Evolutionary conservation across 1,284 basidiomycete genomes (phyloP), one percentile per base, ranked within the genome.

Genomic region (Mycena sp.): DNA sequence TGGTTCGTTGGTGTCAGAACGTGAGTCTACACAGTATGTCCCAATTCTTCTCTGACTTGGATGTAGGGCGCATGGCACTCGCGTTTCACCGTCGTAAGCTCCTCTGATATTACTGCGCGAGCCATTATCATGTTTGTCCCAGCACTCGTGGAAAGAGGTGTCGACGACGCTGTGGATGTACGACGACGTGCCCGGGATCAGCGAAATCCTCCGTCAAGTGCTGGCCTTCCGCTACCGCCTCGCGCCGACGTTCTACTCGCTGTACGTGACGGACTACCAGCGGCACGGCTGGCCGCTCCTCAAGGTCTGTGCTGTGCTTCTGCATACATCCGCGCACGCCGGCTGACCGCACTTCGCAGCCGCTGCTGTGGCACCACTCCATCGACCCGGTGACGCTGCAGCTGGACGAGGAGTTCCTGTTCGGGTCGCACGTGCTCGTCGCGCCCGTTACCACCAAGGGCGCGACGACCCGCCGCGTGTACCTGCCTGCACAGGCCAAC

Each of bases 161-260:
- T 67, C 65, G 40, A 67, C 65, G 7, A 64, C 65, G 26, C n/a
- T 67, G 59, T 67, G 65, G 65, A 67, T 67, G 65, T 64, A 67
- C 46, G 58, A 67, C 51, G 50, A 64, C 23, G 55, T 67, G 16
- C 65, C 62, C 11, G 62, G 62, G 29, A 61, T 67, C 23, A 67
- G 58, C 46, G 62, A 61, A 19, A 48, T 35, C 10, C 61, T 67
- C 38, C 65, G 62, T n/a, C 43, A 30, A 0, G 50, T 61, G n/a
- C 58, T 67, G 25, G 59, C 50, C 19, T 56, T 67, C 45, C 62
- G 65, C 11, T 67, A 67, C 37, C 65, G 65, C 26, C 65, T 67
- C 23, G 62, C 65, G 51, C 65, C 65, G 12, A 67, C 58, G 7
- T 67, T 67, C 30, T 67, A 67, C 26, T 67, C 65, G 41, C 35